These are phyloP conservation scores for Shiraia sp. DNA, from an alignment of 2,329 filamentous ascomycete species.

Conservation along the genomic window DNA sequence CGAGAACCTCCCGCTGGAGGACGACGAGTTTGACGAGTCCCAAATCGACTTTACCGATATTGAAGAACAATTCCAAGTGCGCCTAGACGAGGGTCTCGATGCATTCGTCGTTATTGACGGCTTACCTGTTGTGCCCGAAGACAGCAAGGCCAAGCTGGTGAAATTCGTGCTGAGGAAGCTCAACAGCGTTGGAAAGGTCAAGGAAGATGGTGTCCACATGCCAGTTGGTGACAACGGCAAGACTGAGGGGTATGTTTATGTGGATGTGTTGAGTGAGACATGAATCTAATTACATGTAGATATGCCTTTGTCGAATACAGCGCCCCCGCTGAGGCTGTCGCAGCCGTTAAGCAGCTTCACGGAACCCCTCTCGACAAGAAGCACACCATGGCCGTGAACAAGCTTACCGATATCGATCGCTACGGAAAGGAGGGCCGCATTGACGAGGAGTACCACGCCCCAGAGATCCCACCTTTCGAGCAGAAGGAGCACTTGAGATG, in stretches of 20 bases:
- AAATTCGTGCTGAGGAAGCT: conserved; percentile 97
- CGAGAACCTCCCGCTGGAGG: conserved; percentile 82
- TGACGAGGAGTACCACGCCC: conserved; percentile 85
- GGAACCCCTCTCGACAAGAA: conserved; percentile 90
- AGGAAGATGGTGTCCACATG: conserved; percentile 91
- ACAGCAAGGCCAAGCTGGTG: conserved; percentile 89
- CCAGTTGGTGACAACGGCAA: conserved; percentile 84
- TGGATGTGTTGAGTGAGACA: background rate
- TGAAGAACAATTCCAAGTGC: conserved; percentile 91
- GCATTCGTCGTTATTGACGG: conserved; percentile 96
- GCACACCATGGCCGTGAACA: conserved; percentile 94
- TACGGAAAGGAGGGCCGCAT: conserved; percentile 92
- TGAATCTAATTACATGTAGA: conserved; percentile 52
- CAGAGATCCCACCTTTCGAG: conserved; percentile 79
- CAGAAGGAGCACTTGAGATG: conserved; percentile 94
- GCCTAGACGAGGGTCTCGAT: conserved; percentile 93
- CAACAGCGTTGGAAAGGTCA: conserved; percentile 79
- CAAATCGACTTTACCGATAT: conserved; percentile 96
- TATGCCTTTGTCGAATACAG: conserved; percentile 98
- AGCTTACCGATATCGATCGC: conserved; percentile 95
- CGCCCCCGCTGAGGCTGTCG: conserved; percentile 83
- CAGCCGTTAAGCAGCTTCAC: conserved; percentile 87
- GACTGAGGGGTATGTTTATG: conserved; percentile 73
- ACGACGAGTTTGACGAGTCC: conserved; percentile 89
- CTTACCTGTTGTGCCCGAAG: conserved; percentile 84